Evolutionary conservation across 2,329 filamentous ascomycete species (phyloP), one percentile per base, ranked within the genome.

Genomic region (Fusarium sp.): DNA sequence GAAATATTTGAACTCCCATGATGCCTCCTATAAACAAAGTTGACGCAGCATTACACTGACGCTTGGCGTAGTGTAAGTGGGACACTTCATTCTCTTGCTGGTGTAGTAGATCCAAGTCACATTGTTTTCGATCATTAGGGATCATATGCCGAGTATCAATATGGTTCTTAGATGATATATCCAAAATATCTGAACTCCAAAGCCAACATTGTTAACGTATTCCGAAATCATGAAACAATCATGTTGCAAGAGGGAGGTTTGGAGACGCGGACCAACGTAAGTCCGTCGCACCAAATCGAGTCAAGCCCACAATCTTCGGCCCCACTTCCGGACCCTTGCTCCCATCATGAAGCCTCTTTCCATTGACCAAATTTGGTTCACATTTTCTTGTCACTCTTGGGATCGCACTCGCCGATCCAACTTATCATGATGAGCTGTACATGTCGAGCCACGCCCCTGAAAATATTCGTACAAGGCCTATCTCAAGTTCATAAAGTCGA

Each of bases 391-490:
- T 52, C 35, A 49, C 46, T 50, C 54, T 47, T 46, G 38, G 38
- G 46, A 69, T 61, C 49, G 42, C 35, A 37, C 28, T 30, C 35
- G 37, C 60, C 43, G 58, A 58, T 59, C 56, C 38, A 53, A 63
- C 54, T 44, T 66, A 38, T 67, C 71, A 74, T 69, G 53, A 88
- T 88, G 87, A 82, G 77, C 69, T 88, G 87, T 76, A 79, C 83
- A 28, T 89, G 87, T 69, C 84, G 85, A 65, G 82, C 80, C 11
- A 80, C 82, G 35, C 82, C 87, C 13, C 78, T 87, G 74, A 81
- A 82, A 60, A 81, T 85, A n/a, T 89, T 89, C 66, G 78, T 88
- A 18, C 84, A 83, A 67, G 86, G 82, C 35, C 79, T 89, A 33
- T 79, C 80, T 6, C 82, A 85, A 71, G 77, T 84, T 33, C 83